These are phyloP conservation scores for Mariannaea elegans DNA, from an alignment of 2,329 filamentous ascomycete species.

Conservation along the genomic window DNA sequence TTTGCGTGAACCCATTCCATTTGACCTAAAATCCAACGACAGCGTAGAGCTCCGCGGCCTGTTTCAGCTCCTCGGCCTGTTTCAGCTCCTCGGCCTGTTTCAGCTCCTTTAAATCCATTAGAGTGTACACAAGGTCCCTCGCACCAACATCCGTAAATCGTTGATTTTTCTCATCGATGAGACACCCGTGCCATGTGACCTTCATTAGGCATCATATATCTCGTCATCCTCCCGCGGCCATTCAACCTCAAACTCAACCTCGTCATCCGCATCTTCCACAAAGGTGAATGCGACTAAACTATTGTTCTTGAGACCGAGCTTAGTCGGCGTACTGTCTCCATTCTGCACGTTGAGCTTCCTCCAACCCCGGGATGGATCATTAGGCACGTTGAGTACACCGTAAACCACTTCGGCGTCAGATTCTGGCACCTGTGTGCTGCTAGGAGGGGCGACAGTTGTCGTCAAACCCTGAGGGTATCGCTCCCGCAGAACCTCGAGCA, in stretches of 20 bases:
- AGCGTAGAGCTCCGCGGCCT: too few species aligned
- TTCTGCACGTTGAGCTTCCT: constrained; percentile 51
- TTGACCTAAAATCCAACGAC: too few species aligned
- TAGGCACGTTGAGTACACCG: constrained; percentile 54
- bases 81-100: too few species aligned
- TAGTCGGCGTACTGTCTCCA: constrained; percentile 50
- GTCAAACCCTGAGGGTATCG: constrained; percentile 64
- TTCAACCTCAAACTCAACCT: constrained; percentile 55
- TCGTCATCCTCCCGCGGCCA: constrained; percentile 56
- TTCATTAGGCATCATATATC: constrained; percentile 33
- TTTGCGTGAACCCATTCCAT: too few species aligned
- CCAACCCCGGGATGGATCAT: constrained; percentile 61
- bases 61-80: too few species aligned
- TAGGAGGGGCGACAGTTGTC: constrained; percentile 42
- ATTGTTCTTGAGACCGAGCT: constrained; percentile 57
- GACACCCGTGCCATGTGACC: neutral
- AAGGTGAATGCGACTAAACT: constrained; percentile 61
- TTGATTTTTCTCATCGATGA: too few species aligned
- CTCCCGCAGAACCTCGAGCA: constrained; percentile 66
- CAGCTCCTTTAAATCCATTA: too few species aligned
- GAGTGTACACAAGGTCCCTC: too few species aligned
- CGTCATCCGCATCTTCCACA: constrained; percentile 49
- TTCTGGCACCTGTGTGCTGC: constrained; percentile 52
- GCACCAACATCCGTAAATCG: too few species aligned
- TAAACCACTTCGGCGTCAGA: constrained; percentile 56